Evolutionary conservation across 116 monocot species (phyloP).

Genomic region (Trichopus zeylanicus): DNA sequence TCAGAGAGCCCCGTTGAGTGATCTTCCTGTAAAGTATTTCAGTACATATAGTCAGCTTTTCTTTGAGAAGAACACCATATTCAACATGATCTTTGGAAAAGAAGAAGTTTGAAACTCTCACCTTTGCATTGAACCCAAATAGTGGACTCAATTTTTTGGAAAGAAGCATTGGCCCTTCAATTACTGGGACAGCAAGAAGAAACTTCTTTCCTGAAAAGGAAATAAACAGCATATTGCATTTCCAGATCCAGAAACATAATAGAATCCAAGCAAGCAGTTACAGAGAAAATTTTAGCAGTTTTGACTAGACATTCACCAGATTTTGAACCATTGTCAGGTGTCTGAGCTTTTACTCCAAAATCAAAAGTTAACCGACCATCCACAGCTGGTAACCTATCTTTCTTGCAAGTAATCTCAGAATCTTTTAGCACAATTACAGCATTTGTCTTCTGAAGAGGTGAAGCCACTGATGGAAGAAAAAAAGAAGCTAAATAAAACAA

Average conservation of each 20-base stretch:
- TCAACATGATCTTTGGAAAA: no score
- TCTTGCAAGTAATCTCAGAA: no score
- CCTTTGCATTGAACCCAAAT: slow-evolving; percentile 10
- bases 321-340: background rate
- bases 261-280: background rate
- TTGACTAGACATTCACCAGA: background rate
- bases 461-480: no score
- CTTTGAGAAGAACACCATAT: background rate
- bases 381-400: no score
- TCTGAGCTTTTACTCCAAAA: background rate
- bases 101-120: slow-evolving; percentile 1
- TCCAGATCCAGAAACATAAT: background rate
- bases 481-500: background rate
- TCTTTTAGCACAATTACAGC: no score
- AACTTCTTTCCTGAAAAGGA: slow-evolving; percentile 15
- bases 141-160: slow-evolving; percentile 7
- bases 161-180: slow-evolving; percentile 2
- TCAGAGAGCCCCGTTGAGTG: background rate
- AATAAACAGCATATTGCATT: background rate
- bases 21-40: background rate
- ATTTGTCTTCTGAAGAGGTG: no score
- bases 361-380: background rate
- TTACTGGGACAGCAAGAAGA: slow-evolving; percentile 4
- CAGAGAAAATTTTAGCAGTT: background rate
- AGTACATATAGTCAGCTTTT: background rate